Evolutionary conservation across 1,284 basidiomycete genomes (phyloP), one percentile per base, ranked within the genome.

Genomic region (Hemileia vastatrix): DNA sequence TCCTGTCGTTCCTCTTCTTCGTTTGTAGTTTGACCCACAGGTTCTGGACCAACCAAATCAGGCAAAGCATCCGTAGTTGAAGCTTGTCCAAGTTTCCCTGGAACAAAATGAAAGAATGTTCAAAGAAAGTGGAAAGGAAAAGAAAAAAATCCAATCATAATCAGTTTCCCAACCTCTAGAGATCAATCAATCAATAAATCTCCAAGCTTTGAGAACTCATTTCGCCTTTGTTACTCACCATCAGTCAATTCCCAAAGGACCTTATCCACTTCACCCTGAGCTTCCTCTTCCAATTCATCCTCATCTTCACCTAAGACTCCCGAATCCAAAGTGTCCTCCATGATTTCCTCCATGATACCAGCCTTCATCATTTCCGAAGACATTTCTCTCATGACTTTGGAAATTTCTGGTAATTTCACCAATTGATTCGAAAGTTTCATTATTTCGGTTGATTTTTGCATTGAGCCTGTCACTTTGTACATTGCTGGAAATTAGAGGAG

Each of bases 361-460:
- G 77, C 76, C 66, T 67, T 97, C 67, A 89, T 96, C 91, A 98
- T 96, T 77, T 98, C 94, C 84, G 91, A 89, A 71, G 86, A 90
- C 91, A 98, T 94, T 73, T 96, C 88, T 31, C 92, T 83, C 95
- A 99, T 98, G 0, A 84, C 83, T 67, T 85, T 86, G 75, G 86
- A 88, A 59, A 98, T 84, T 76, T 98, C 90, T n/a, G 94, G 94
- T 33, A 98, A 80, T 73, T 86, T 91, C 71, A 98, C 81, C 52
- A 98, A 82, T 53, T 86, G 80, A 77, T 95, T 97, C 4, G 92
- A 94, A 33, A 93, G 81, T 78, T 90, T 97, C 94, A 99, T 98
- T 67, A 98, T 96, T 77, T 98, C 94, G 1, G 93, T 93, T 6
- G 90, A 94, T 77, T 93, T 96, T 78, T 96, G 92, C 69, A 99